These are phyloP conservation scores for Xylaria sp. DNA, from an alignment of 2,329 filamentous ascomycete species.

Conservation along the genomic window DNA sequence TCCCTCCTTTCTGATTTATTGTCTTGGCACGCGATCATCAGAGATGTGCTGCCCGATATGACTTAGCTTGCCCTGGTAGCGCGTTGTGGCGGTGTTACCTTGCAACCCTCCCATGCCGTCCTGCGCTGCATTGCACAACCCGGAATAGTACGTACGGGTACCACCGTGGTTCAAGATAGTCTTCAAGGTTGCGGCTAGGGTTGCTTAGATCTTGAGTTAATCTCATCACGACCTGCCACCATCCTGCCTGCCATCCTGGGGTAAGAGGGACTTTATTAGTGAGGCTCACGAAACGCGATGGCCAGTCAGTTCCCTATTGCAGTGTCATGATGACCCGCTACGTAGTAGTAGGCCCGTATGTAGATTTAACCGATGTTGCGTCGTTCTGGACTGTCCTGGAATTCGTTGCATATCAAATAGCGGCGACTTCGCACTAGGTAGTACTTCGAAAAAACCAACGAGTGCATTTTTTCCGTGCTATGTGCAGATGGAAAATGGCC, in stretches of 20 bases:
- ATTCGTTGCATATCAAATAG: too few relatives aligned
- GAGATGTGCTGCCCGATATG: conserved; percentile 30
- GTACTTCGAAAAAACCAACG: too few relatives aligned
- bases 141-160: too few relatives aligned
- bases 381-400: too few relatives aligned
- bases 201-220: conserved; percentile 5
- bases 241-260: conserved; percentile 13
- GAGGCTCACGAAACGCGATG: neutral
- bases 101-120: neutral
- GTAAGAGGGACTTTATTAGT: neutral
- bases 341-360: too few relatives aligned
- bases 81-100: neutral
- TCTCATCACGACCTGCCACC: neutral
- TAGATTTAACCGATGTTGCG: too few relatives aligned
- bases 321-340: too few relatives aligned
- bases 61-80: conserved; percentile 22
- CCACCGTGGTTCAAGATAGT: too few relatives aligned
- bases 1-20: conserved; percentile 28
- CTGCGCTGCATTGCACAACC: neutral
- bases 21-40: conserved; percentile 31
- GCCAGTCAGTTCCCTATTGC: too few relatives aligned
- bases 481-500: too few relatives aligned
- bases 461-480: too few relatives aligned
- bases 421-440: too few relatives aligned
- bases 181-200: neutral